Evolutionary conservation across 2,329 filamentous ascomycete species (phyloP).

Genomic region (Sporothrix euskadiensis): DNA sequence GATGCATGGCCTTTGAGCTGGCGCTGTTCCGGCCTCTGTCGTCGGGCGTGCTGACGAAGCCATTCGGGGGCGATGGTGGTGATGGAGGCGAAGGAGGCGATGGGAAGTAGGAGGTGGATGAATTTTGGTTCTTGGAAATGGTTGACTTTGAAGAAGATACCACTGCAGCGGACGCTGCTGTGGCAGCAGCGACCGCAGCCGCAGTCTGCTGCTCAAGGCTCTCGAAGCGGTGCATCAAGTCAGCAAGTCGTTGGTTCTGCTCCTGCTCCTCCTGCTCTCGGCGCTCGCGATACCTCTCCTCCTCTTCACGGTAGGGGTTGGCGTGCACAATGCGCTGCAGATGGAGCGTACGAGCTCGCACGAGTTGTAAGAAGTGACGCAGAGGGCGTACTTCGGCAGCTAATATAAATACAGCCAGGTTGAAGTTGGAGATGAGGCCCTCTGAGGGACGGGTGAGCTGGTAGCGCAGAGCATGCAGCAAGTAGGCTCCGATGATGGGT

Average conservation of each 20-base stretch:
- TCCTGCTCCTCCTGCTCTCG: conserved; percentile 37
- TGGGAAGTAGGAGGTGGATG: conserved; percentile 11
- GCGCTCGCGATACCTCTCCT: conserved; percentile 29
- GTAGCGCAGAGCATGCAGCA: conserved; percentile 77
- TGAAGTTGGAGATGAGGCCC: conserved; percentile 87
- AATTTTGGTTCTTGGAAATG: background rate
- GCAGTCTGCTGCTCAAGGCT: conserved; percentile 59
- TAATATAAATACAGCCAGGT: conserved; percentile 85
- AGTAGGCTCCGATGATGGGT: conserved; percentile 75
- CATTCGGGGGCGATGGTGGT: background rate
- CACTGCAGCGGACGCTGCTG: background rate
- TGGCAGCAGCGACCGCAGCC: background rate
- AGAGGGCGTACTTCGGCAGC: conserved; percentile 83
- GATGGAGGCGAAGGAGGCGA: background rate
- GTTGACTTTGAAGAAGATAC: conserved; percentile 7
- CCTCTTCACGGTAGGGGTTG: conserved; percentile 46
- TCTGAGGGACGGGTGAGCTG: conserved; percentile 83
- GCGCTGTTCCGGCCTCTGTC: background rate
- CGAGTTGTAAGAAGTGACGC: conserved; percentile 76
- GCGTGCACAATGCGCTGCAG: conserved; percentile 71
- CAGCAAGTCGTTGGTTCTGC: conserved; percentile 47
- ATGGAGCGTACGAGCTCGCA: conserved; percentile 76
- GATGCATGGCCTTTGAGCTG: background rate
- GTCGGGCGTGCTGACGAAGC: background rate
- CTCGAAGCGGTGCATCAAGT: conserved; percentile 66